These are phyloP conservation scores for Crithidia fasciculata DNA, from an alignment of 208 protist species.

Conservation along the genomic window DNA sequence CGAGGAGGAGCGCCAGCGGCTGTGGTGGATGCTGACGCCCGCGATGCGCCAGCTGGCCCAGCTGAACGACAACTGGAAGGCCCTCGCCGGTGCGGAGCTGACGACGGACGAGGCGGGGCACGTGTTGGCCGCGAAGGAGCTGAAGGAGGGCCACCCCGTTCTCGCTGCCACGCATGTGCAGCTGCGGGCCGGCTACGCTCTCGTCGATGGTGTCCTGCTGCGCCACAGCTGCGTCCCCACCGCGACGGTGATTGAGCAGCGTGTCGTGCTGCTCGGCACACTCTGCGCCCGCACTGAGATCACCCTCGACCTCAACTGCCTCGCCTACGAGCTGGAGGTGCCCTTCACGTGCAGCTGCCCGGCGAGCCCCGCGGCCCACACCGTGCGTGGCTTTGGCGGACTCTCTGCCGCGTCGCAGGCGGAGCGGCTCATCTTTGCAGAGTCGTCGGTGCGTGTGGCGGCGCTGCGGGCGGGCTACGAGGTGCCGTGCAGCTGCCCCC, in stretches of 20 bases:
- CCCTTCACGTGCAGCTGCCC: conserved; percentile 63
- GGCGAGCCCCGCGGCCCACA: conserved; percentile 30
- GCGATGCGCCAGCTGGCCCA: conserved; percentile 67
- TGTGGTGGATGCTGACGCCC: conserved; percentile 77
- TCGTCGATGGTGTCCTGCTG: conserved; percentile 65
- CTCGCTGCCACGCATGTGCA: conserved; percentile 45
- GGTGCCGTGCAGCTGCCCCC: conserved; percentile 41
- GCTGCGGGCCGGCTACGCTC: conserved; percentile 19
- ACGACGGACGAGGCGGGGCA: conserved; percentile 49
- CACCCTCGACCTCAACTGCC: conserved; percentile 72
- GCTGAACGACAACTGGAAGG: conserved; percentile 48
- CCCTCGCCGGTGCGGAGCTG: conserved; percentile 54
- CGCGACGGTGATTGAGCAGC: conserved; percentile 59
- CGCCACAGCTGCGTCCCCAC: conserved; percentile 76
- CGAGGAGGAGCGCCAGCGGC: conserved; percentile 52
- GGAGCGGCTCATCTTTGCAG: conserved; percentile 50
- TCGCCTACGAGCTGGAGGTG: conserved; percentile 57
- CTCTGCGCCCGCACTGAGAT: conserved; percentile 67
- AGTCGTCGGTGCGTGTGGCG: conserved; percentile 48
- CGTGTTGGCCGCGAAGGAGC: conserved; percentile 52
- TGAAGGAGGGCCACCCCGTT: conserved; percentile 56
- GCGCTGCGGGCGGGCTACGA: conserved; percentile 59
- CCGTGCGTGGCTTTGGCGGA: conserved; percentile 59
- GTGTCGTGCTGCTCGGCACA: conserved; percentile 59
- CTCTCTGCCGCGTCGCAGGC: conserved; percentile 39